phyloP scores from a whole-genome alignment of 2,329 filamentous ascomycete genomes.

The Chaetomium sp. region DNA sequence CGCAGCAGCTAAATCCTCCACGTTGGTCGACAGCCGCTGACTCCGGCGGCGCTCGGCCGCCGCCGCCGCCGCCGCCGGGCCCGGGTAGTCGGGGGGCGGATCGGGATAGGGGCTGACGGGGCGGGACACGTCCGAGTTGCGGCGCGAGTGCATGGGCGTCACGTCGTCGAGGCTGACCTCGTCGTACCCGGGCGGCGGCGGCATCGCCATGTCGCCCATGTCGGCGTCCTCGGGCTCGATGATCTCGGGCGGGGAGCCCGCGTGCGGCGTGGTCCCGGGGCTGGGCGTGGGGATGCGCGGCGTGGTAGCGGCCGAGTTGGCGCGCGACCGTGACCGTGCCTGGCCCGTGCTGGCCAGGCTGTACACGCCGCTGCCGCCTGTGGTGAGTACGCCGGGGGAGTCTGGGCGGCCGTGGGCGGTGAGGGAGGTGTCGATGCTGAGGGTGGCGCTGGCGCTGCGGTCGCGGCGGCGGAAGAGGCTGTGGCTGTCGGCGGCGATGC shows the following conservation, averaged over 20 bases:
- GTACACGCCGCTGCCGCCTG: slow-evolving; percentile 25
- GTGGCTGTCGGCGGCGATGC: slow-evolving; percentile 50
- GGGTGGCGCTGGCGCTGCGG: slow-evolving; percentile 55
- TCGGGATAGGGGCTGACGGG: slow-evolving; percentile 46
- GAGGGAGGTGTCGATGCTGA: slow-evolving; percentile 51
- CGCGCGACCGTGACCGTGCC: slow-evolving; percentile 48
- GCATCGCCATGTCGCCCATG: slow-evolving; percentile 49
- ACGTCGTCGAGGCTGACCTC: slow-evolving; percentile 40
- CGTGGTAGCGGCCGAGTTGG: slow-evolving; percentile 49
- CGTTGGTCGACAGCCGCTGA: slow-evolving; percentile 40
- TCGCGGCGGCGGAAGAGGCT: slow-evolving; percentile 46
- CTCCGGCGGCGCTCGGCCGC: no score
- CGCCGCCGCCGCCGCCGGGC: slow-evolving; percentile 39
- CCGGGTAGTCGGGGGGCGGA: slow-evolving; percentile 56
- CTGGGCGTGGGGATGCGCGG: slow-evolving; percentile 36
- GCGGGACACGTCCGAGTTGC: slow-evolving; percentile 23
- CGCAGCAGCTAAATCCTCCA: slow-evolving; percentile 37
- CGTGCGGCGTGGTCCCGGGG: slow-evolving; percentile 21
- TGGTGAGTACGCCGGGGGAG: slow-evolving; percentile 29
- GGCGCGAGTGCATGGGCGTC: slow-evolving; percentile 37
- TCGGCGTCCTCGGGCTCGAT: slow-evolving; percentile 51
- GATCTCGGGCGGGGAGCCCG: slow-evolving; percentile 55
- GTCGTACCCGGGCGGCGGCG: slow-evolving; percentile 57
- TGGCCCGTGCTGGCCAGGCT: slow-evolving; percentile 40
- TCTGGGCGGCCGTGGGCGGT: slow-evolving; percentile 35